A percentile compares a stretch with the other conserved stretches of the same genome.
Evolutionary conservation across 345 rosid genomes (phyloP).

Genomic region (Camelina neglecta): DNA sequence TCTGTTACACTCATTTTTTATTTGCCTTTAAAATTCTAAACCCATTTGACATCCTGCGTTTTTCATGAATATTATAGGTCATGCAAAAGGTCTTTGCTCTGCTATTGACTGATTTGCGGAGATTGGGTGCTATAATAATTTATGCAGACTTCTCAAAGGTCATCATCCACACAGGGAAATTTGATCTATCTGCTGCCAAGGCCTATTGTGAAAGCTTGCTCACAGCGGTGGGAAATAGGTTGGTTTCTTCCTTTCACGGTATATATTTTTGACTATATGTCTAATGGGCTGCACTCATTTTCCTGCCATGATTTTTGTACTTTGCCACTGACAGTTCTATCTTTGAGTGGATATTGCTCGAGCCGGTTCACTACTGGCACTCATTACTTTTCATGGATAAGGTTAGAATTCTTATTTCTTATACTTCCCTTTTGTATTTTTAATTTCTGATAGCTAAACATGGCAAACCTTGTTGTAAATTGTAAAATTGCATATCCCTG

Average conservation of each 20-base stretch:
- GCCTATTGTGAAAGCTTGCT: conserved; percentile 90
- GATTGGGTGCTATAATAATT: conserved; percentile 88
- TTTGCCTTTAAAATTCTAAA: background rate
- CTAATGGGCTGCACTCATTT: conserved; percentile 21
- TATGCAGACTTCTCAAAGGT: conserved; percentile 91
- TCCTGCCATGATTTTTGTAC: conserved; percentile 30
- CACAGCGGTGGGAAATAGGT: conserved; percentile 78
- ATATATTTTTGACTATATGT: conserved; percentile 8
- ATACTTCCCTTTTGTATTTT: conserved; percentile 16
- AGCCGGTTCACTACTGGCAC: conserved; percentile 83
- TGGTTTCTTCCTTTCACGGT: conserved; percentile 40
- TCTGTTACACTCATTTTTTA: conserved; percentile 3
- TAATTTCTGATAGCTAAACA: conserved; percentile 12
- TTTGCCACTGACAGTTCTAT: conserved; percentile 62
- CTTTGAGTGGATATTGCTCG: conserved; percentile 89
- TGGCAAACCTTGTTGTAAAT: conserved; percentile 2
- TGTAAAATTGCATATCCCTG: background rate
- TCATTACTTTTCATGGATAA: conserved; percentile 96
- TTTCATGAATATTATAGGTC: conserved; percentile 54
- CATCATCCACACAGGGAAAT: conserved; percentile 83
- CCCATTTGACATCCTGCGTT: conserved; percentile 9
- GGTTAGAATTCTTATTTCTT: conserved; percentile 50
- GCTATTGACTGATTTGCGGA: conserved; percentile 89
- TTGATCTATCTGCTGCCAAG: conserved; percentile 72
- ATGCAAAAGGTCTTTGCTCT: conserved; percentile 98